These are phyloP conservation scores for Rhododendron simsii DNA, from an alignment of 148 eudicot species.

Conservation along the genomic window DNA sequence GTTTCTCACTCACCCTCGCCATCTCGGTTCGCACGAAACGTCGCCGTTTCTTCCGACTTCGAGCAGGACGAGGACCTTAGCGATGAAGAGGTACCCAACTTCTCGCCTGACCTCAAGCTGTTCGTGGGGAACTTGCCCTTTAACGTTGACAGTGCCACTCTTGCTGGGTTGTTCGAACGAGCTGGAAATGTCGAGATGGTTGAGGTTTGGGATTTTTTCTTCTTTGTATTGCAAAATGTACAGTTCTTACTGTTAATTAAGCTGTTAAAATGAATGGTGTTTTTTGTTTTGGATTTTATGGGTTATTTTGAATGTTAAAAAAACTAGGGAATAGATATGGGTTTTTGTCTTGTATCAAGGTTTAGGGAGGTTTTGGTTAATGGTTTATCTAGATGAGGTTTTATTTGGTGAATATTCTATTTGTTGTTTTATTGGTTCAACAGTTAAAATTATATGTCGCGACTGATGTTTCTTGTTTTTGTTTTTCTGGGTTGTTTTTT, in stretches of 20 bases:
- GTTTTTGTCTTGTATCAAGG: not conserved
- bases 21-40: slow-evolving; percentile 31
- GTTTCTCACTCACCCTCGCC: slow-evolving; percentile 7
- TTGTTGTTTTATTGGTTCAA: not conserved
- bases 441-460: not conserved
- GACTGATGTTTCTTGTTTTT: not conserved
- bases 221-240: not conserved
- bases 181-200: slow-evolving; percentile 90
- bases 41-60: slow-evolving; percentile 51
- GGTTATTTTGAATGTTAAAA: not conserved
- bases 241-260: not conserved
- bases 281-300: not conserved
- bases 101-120: slow-evolving; percentile 63
- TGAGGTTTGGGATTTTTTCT: slow-evolving; percentile 46
- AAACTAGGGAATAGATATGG: too few relatives aligned
- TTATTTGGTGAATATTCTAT: not conserved
- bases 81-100: slow-evolving; percentile 30
- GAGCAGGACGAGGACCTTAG: slow-evolving; percentile 37
- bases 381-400: not conserved
- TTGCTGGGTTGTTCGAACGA: slow-evolving; percentile 66
- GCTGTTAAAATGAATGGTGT: not conserved
- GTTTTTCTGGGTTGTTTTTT: not conserved
- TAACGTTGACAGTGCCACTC: slow-evolving; percentile 65
- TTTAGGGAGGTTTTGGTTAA: not conserved
- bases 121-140: slow-evolving; percentile 91